Base-by-base conservation (phyloP, 345 rosid species). In the Combretum micranthum region DNA sequence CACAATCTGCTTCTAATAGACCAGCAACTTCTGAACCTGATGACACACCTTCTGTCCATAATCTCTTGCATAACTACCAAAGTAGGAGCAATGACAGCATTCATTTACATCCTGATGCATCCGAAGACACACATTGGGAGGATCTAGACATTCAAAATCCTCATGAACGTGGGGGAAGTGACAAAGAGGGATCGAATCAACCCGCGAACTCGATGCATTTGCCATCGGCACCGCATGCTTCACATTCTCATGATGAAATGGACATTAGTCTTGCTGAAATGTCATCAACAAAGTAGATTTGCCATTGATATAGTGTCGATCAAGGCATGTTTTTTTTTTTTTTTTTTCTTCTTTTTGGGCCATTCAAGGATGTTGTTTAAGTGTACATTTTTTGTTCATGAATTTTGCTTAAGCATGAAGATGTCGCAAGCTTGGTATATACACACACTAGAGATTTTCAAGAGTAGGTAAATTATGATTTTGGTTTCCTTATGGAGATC, bases 11-110 rank as follows among this genome's bases (percentile, higher is more conserved):
- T 52, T 74, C 90, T 12, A 92, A 96, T 80, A 72, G 79, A 59
- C 90, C 98, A 12, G 57, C 74, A 4, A 88, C 98, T 15, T 93
- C 92, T 8, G 39, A 32, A 32, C 69, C 77, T 0, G 65, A 62
- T 26, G 83, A 79, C 56, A 76, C 82, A 79, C 87, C 96, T 17
- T 90, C 98, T 0, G 73, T 73, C 25, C 94, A 80, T 32, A 9
- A 32, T 74, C 91, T 86, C 49, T 67, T 88, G 60, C 82, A 68
- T 8, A 77, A 58, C 62, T 61, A 42, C 62, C 68, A 70, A 8
- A 21, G 72, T 55, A 81, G 84, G 42, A 83, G 82, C 2, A 67
- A 53, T 2, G 76, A 72, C n/a, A 76, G 75, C 74, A 71, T 60
- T 62, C 73, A 64, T 1, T 69, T 70, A 1, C 42, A 69, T 72